Evolutionary conservation across 2,329 filamentous ascomycete species (phyloP), one percentile per base, ranked within the genome.

Genomic region (Ophidiomyces ophidiicola): DNA sequence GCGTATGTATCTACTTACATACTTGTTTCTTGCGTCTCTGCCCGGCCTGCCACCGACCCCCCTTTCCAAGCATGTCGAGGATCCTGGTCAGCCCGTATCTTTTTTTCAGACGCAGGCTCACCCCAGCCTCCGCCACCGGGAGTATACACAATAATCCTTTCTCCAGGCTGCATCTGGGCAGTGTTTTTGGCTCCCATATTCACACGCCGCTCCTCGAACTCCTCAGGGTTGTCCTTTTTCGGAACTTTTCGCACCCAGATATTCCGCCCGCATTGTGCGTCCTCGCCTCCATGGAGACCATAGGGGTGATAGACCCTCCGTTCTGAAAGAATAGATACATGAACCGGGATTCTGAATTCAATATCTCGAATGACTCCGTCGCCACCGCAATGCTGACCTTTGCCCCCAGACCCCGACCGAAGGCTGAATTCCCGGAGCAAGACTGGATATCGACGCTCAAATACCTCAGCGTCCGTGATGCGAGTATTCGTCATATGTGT

Each of bases 401-500:
- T 52, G 0, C 83, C 82, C 0, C 75, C 77, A 23, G 72, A 78
- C 0, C 72, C 76, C 1, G 61, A 48, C 1, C 82, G 62, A 6
- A 88, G 61, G 8, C 70, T 69, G 56, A 87, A 88, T 48, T 81
- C 71, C 4, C 78, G 68, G 23, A 90, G 61, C 1, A 90, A 58
- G 1, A 86, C 80, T 0, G 82, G 82, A 51, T 86, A 86, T 6
- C 82, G 66, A 19, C 79, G 69, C 62, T 88, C 82, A 47, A 88
- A 82, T 5, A 86, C 72, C 55, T 90, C 83, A 0, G 78, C 70
- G 53, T 88, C 83, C 0, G 82, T 87, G 53, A 87, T 88, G 10
- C 82, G 72, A 2, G 82, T 88, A 57, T 90, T 90, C 5, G 83
- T 88, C 80, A 87, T 86, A 60, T 88, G 81, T 1, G 75, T 80